These are phyloP conservation scores for Sphagnum fallax DNA, from an alignment of 228 moss, liverwort and hornwort species.

Conservation along the genomic window DNA sequence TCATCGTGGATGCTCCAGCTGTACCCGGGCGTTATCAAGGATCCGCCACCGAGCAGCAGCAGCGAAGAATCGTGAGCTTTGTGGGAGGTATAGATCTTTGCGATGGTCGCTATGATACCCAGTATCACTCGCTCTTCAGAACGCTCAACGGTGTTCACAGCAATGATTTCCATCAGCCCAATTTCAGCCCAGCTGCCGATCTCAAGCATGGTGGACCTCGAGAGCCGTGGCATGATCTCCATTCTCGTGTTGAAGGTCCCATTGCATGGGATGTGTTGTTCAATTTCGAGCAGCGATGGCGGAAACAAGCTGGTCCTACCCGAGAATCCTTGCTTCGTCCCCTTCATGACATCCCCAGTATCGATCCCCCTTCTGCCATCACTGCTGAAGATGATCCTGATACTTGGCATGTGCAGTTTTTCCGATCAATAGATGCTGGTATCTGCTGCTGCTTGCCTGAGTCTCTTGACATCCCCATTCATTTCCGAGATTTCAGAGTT, in stretches of 20 bases:
- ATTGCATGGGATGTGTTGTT: conserved; percentile 43
- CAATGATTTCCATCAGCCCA: conserved; percentile 31
- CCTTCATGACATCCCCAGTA: conserved; percentile 1
- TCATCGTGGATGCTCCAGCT: conserved; percentile 56
- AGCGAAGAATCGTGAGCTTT: conserved; percentile 30
- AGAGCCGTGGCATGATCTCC: conserved; percentile 47
- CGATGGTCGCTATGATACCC: conserved; percentile 40
- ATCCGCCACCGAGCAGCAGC: conserved; percentile 7
- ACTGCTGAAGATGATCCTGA: conserved; percentile 30
- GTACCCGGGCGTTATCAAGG: conserved; percentile 19
- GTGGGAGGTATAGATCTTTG: conserved; percentile 47
- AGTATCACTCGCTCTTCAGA: conserved; percentile 32
- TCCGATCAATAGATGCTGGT: conserved; percentile 50
- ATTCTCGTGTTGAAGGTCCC: conserved; percentile 35
- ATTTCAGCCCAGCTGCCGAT: not conserved
- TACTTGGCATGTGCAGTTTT: conserved; percentile 41
- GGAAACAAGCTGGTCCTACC: conserved; percentile 24
- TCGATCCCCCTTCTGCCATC: conserved; percentile 7
- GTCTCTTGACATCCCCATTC: conserved; percentile 1
- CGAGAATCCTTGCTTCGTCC: conserved; percentile 13
- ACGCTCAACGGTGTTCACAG: conserved; percentile 21
- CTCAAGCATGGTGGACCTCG: conserved; percentile 28
- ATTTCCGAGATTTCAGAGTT: too few relatives aligned
- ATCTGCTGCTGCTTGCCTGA: not conserved
- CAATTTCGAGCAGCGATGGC: conserved; percentile 44